These are phyloP conservation scores for Aspergillus pseudoglaucus DNA, from an alignment of 2,329 filamentous ascomycete species.

Conservation along the genomic window DNA sequence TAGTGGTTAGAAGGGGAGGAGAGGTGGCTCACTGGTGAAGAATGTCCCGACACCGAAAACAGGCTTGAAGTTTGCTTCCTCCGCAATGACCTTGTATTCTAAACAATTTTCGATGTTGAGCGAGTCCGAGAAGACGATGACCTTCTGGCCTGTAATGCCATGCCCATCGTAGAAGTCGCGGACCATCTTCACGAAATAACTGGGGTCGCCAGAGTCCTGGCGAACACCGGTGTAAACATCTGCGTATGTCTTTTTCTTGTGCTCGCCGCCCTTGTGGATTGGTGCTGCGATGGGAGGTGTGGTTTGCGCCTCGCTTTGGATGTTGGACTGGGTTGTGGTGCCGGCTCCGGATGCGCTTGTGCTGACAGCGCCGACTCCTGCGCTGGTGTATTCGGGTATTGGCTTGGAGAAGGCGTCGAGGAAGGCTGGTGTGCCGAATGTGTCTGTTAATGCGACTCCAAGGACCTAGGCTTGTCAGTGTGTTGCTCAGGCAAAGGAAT, in stretches of 20 bases:
- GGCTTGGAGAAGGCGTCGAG: constrained; percentile 73
- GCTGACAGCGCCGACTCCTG: constrained; percentile 33
- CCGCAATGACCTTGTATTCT: constrained; percentile 78
- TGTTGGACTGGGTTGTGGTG: constrained; percentile 38
- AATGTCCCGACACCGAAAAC: constrained; percentile 94
- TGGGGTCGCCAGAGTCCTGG: constrained; percentile 84
- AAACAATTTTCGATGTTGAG: constrained; percentile 85
- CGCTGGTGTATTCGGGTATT: constrained; percentile 43
- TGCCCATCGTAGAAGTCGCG: constrained; percentile 71
- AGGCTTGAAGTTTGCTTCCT: constrained; percentile 72
- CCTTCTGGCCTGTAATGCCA: constrained; percentile 73
- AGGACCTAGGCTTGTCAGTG: constrained; percentile 51
- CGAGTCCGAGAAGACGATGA: constrained; percentile 91
- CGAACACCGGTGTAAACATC: constrained; percentile 76
- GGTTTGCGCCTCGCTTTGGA: constrained; percentile 33
- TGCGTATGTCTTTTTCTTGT: constrained; percentile 61
- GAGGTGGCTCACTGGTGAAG: constrained; percentile 61
- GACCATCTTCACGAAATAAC: constrained; percentile 71
- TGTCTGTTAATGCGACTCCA: constrained; percentile 88
- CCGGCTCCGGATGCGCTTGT: constrained; percentile 35
- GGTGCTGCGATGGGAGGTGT: constrained; percentile 42
- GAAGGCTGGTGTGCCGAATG: constrained; percentile 88
- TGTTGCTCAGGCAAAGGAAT: not conserved
- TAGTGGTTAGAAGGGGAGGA: not conserved
- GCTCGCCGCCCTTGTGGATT: constrained; percentile 25